phyloP scores from a whole-genome alignment of 768 basidiomycete genomes.

The Suillus plorans region DNA sequence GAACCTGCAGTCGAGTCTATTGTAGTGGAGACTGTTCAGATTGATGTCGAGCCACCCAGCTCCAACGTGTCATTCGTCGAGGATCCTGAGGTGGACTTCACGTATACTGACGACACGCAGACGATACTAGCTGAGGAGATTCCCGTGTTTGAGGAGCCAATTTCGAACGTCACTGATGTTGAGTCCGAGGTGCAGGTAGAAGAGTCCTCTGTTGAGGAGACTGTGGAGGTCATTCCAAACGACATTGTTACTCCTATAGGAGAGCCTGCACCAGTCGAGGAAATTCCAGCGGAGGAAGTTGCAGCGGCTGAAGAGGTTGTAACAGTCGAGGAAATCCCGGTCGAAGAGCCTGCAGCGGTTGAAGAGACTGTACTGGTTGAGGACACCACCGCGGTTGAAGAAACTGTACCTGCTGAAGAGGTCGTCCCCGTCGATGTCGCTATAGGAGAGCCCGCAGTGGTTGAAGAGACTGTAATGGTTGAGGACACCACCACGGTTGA shows the following conservation, averaged over 20 bases:
- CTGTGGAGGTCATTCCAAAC: background rate
- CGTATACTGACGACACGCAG: background rate
- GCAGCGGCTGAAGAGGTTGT: background rate
- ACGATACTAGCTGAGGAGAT: background rate
- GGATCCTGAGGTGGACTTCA: slow-evolving; percentile 4
- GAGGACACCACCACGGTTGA: background rate
- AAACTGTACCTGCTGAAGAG: background rate
- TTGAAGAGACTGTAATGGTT: background rate
- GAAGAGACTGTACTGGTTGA: background rate
- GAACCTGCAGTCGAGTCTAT: background rate
- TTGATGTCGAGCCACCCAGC: slow-evolving; percentile 8
- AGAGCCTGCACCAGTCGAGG: background rate
- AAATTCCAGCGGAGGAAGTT: background rate
- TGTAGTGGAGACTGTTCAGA: background rate
- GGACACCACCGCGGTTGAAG: background rate
- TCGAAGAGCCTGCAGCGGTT: background rate
- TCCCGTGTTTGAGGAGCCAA: background rate
- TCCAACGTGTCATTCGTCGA: slow-evolving; percentile 3
- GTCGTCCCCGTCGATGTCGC: background rate
- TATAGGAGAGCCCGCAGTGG: background rate
- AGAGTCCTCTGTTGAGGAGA: background rate
- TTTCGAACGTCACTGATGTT: background rate
- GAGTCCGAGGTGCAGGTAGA: background rate
- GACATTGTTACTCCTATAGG: background rate
- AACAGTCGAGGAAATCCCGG: background rate